Evolutionary conservation across 2,329 filamentous ascomycete species (phyloP).

Genomic region (Botrytis fabae): DNA sequence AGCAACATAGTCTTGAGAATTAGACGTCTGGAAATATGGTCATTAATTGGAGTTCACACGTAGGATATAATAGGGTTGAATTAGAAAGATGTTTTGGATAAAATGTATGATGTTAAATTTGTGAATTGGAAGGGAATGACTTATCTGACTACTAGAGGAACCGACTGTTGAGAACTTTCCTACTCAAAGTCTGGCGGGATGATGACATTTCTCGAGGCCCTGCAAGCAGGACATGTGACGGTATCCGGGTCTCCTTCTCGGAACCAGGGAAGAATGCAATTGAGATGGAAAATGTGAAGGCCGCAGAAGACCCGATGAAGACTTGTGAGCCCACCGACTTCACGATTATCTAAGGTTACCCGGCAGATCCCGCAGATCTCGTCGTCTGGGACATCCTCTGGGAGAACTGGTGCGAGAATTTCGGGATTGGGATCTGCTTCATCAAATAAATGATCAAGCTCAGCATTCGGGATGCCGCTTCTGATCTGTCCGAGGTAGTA

Average conservation of each 20-base stretch:
- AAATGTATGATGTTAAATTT: not conserved
- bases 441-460: not conserved
- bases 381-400: not conserved
- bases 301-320: not conserved
- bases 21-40: not conserved
- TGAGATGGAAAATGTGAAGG: not conserved
- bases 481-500: not conserved
- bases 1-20: not conserved
- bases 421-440: not conserved
- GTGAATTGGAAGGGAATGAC: not conserved
- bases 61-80: not conserved
- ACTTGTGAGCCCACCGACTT: not conserved
- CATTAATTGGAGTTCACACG: not conserved
- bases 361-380: not conserved
- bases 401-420: not conserved
- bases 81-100: not conserved
- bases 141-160: not conserved
- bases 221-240: not conserved
- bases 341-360: not conserved
- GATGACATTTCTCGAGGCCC: not conserved
- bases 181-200: not conserved
- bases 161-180: too few relatives aligned
- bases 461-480: not conserved
- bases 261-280: constrained; percentile 3
- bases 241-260: not conserved